Evolutionary conservation across 2,329 filamentous ascomycete species (phyloP), one percentile per base, ranked within the genome.

Genomic region (Aspergillus nomiae): DNA sequence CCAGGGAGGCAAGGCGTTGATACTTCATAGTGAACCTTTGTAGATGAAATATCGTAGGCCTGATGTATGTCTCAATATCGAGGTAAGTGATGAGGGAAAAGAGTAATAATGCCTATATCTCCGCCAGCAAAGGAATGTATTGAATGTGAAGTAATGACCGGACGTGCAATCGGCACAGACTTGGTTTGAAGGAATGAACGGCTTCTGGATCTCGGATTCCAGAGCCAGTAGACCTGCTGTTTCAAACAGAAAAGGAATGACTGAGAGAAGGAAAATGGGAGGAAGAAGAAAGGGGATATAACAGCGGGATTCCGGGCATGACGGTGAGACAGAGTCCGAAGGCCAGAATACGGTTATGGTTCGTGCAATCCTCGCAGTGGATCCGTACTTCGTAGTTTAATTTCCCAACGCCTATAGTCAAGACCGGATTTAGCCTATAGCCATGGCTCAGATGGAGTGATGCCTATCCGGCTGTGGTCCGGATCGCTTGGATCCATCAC

Each of bases 201-300:
- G 70, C 64, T 68, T 67, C 67, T 66, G 65, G 66, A 70, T 70
- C 45, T 71, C 67, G 60, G 69, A 72, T 70, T 65, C 65, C 59
- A 69, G 66, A 69, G 64, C 65, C 62, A 61, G 67, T 56, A 60
- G 57, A 62, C 46, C 38, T 61, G 63, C 65, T 73, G 67, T 72
- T 63, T 59, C 69, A 70, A 68, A 71, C 65, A 69, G 68, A 51
- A 62, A 55, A 26, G 57, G 56, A 57, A 67, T 61, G 55, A 38
- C 4, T 9, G 56, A 63, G 38, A 53, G 43, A 58, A 58, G 28
- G 53, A 45, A 45, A 24, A 62, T 54, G 34, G 59, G 21, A 53
- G 41, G 58, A 34, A 61, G 36, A 63, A 53, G 41, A 34, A 21
- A 43, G 46, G 30, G 2, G 12, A 41, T 41, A 41, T 41, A 41